Evolutionary conservation across 2,329 filamentous ascomycete genomes (phyloP).

Genomic region (Arthrobotrys entomopaga): DNA sequence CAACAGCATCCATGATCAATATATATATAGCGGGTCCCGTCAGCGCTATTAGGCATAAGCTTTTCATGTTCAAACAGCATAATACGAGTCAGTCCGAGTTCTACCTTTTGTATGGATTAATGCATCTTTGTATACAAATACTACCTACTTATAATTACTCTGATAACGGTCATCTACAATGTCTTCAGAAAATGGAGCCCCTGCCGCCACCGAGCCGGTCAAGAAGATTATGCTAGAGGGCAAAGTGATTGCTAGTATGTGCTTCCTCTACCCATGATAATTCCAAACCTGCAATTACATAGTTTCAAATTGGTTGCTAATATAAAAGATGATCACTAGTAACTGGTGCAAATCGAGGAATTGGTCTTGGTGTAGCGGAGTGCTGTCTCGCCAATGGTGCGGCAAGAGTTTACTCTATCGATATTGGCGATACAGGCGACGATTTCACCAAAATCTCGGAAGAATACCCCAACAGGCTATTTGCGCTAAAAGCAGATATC

Average conservation of each 20-base stretch:
- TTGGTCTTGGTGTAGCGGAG: constrained; percentile 65
- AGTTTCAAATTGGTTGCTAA: constrained; percentile 9
- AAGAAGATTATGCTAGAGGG: constrained; percentile 59
- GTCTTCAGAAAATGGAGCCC: constrained; percentile 23
- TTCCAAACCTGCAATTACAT: not conserved
- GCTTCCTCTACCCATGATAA: not conserved
- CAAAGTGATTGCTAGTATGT: constrained; percentile 61
- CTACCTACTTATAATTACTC: not conserved
- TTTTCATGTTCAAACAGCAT: not conserved
- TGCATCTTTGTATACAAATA: not conserved
- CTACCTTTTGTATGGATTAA: not conserved
- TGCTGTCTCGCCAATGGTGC: constrained; percentile 65
- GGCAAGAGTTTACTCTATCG: constrained; percentile 62
- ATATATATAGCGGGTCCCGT: constrained; percentile 8
- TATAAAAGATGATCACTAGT: constrained; percentile 56
- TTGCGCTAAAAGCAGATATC: constrained; percentile 65
- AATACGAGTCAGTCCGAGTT: not conserved
- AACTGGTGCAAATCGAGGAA: constrained; percentile 64
- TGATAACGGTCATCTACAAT: too few species aligned
- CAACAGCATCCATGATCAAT: too few species aligned
- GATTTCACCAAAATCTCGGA: constrained; percentile 62
- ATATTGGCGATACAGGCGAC: constrained; percentile 61
- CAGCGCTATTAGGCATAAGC: too few species aligned
- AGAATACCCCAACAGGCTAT: constrained; percentile 63
- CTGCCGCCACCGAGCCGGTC: constrained; percentile 54